A percentile compares a stretch with the other conserved stretches of the same genome.
These are phyloP conservation scores for Plasmodium vivax DNA, from an alignment of 169 alveolate genomes.

Conservation along the genomic window DNA sequence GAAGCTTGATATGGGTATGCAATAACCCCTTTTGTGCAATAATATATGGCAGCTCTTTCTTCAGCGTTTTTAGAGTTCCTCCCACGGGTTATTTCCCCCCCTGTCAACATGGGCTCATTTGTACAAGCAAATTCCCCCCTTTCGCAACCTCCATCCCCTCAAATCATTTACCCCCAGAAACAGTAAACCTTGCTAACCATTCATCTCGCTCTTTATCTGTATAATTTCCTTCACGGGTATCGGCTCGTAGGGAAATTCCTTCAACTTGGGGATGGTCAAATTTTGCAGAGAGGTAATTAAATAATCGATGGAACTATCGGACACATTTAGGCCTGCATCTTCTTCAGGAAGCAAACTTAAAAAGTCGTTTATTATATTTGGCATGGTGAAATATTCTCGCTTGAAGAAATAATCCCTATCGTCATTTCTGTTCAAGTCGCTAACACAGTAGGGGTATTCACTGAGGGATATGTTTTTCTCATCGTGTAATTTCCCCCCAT, in stretches of 20 bases:
- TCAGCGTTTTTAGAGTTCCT: background rate
- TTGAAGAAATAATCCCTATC: constrained; percentile 23
- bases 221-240: constrained; percentile 70
- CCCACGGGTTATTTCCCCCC: background rate
- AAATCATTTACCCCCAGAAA: background rate
- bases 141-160: background rate
- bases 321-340: constrained; percentile 30
- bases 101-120: background rate
- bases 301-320: constrained; percentile 68
- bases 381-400: constrained; percentile 59
- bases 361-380: constrained; percentile 64
- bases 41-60: background rate
- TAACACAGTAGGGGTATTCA: constrained; percentile 12
- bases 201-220: constrained; percentile 34
- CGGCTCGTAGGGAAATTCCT: constrained; percentile 62
- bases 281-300: constrained; percentile 41
- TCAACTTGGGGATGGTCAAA: constrained; percentile 37
- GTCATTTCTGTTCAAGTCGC: background rate
- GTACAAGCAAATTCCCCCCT: background rate
- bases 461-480: background rate
- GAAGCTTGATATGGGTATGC: background rate
- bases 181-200: background rate
- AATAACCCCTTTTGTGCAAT: background rate
- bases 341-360: constrained; percentile 68
- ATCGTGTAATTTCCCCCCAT: background rate